Evolutionary conservation across 2,329 filamentous ascomycete genomes (phyloP).

Genomic region (Pseudocercospora cruenta): DNA sequence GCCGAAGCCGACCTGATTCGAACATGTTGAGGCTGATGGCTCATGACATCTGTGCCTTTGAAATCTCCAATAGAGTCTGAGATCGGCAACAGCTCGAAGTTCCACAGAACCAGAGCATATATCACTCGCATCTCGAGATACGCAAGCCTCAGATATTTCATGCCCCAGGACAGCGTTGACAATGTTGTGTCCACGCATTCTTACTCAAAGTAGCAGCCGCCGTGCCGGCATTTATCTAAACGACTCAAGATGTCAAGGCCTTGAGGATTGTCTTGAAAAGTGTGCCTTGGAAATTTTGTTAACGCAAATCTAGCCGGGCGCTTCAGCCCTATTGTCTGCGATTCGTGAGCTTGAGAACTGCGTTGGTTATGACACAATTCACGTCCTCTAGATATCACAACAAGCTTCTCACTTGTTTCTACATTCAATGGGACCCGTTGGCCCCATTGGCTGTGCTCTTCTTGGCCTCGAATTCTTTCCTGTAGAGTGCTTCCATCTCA

Average conservation of each 20-base stretch:
- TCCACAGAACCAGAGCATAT: slow-evolving; percentile 13
- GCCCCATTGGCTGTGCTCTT: slow-evolving; percentile 12
- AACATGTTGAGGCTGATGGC: slow-evolving; percentile 8
- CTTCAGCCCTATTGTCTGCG: too few species aligned
- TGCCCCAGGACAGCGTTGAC: slow-evolving; percentile 44
- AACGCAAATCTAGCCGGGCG: too few species aligned
- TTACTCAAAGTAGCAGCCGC: not conserved
- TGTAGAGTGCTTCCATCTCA: slow-evolving; percentile 50
- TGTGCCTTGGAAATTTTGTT: not conserved
- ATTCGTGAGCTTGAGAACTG: not conserved
- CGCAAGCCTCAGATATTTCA: slow-evolving; percentile 41
- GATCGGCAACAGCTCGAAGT: slow-evolving; percentile 6
- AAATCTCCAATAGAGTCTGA: slow-evolving; percentile 2
- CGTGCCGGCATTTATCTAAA: not conserved
- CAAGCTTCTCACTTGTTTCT: not conserved
- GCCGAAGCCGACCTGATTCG: not conserved
- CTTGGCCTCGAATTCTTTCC: slow-evolving; percentile 27
- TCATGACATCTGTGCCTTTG: slow-evolving; percentile 6
- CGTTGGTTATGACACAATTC: not conserved
- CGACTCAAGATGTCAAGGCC: not conserved
- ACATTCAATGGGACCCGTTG: not conserved
- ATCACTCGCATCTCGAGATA: slow-evolving; percentile 15
- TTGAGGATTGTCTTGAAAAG: not conserved
- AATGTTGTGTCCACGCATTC: slow-evolving; percentile 44
- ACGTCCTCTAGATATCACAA: not conserved